Percentiles rank a stretch among this genome's conserved stretches.
These are phyloP conservation scores for Candida patagonica DNA, from an alignment of 805 yeast genomes.

Conservation along the genomic window DNA sequence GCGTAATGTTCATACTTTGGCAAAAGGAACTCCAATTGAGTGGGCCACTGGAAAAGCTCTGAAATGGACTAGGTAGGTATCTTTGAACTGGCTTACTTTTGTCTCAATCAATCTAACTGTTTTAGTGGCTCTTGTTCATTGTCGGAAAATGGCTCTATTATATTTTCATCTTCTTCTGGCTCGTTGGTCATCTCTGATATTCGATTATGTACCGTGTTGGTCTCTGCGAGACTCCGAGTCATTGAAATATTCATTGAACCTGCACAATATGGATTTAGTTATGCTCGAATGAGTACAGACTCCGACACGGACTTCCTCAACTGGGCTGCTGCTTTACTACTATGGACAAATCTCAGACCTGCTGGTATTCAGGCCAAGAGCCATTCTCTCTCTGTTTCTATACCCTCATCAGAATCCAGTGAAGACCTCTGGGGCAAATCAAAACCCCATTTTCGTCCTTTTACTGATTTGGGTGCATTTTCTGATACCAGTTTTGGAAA, in stretches of 20 bases:
- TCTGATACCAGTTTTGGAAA: neutral
- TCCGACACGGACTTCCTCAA: conserved; percentile 15
- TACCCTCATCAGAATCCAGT: no score
- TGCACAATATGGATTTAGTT: conserved; percentile 8
- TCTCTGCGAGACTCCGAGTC: conserved; percentile 9
- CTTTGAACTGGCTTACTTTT: conserved; percentile 2
- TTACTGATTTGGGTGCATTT: neutral
- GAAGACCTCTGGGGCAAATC: no score
- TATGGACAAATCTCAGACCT: conserved; percentile 17
- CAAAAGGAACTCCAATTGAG: conserved; percentile 12
- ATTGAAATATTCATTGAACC: conserved; percentile 15
- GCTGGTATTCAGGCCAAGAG: conserved; percentile 13
- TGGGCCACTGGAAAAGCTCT: conserved; percentile 10
- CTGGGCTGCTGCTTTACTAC: conserved; percentile 14
- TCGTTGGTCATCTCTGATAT: conserved; percentile 11
- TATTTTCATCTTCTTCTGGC: neutral
- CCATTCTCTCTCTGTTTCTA: neutral
- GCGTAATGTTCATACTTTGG: conserved; percentile 8
- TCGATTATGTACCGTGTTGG: conserved; percentile 13
- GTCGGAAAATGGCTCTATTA: neutral
- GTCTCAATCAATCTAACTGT: neutral
- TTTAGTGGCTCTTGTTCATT: neutral
- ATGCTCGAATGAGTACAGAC: conserved; percentile 13
- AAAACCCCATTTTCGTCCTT: no score
- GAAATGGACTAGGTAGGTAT: conserved; percentile 1